Evolutionary conservation across 2,329 filamentous ascomycete genomes (phyloP).

Genomic region (Cladosporium sp.): DNA sequence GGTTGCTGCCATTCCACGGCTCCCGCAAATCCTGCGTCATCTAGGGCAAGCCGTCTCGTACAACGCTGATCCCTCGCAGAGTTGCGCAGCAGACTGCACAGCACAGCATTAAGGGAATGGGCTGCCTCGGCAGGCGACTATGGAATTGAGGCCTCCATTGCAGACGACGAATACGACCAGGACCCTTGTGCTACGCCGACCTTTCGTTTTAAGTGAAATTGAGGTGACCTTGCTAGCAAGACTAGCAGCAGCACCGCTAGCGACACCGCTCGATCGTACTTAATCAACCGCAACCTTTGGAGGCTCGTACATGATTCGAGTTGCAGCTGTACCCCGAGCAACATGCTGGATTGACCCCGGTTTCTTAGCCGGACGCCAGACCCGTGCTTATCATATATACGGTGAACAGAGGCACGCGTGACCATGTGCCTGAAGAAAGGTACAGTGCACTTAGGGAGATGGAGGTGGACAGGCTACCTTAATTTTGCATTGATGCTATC

Average conservation of each 20-base stretch:
- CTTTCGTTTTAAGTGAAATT: not conserved
- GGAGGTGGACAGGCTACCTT: not conserved
- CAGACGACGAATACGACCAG: not conserved
- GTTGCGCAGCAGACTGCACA: not conserved
- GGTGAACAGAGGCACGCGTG: not conserved
- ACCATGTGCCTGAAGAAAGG: conserved; percentile 1
- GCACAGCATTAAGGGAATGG: not conserved
- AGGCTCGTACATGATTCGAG: conserved; percentile 5
- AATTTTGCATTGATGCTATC: too few species aligned
- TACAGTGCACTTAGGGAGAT: not conserved
- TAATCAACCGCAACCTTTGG: not conserved
- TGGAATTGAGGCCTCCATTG: not conserved
- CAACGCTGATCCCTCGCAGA: not conserved
- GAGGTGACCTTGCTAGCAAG: not conserved
- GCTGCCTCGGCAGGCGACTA: not conserved
- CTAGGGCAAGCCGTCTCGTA: not conserved
- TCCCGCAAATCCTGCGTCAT: not conserved
- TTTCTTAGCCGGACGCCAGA: not conserved
- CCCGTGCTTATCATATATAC: not conserved
- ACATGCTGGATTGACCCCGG: not conserved
- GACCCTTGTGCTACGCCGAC: not conserved
- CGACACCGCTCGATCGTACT: not conserved
- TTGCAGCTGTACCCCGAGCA: not conserved
- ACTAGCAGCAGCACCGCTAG: conserved; percentile 1
- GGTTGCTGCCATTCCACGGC: not conserved